Percentiles rank a stretch among this genome's conserved stretches.
phyloP scores from a whole-genome alignment of 179 eudicot genomes.

The Beta macrorhiza region DNA sequence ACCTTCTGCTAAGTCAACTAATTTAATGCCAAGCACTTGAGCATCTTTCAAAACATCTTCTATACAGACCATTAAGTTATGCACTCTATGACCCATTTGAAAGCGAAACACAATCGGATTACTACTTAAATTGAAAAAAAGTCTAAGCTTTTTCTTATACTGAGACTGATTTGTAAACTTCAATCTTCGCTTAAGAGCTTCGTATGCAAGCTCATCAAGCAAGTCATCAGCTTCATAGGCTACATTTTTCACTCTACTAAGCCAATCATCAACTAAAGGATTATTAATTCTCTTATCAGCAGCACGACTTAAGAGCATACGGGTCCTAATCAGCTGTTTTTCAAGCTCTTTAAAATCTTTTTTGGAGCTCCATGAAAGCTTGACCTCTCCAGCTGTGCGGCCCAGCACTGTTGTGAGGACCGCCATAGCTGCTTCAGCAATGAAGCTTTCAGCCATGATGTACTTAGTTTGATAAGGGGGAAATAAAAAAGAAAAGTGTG shows the following conservation, averaged over 20 bases:
- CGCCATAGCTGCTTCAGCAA: constrained; percentile 9
- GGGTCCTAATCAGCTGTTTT: not conserved
- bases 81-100: constrained; percentile 15
- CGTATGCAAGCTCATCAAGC: constrained; percentile 21
- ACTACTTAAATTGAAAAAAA: not conserved
- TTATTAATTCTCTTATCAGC: not conserved
- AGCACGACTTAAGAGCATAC: not conserved
- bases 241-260: constrained; percentile 16
- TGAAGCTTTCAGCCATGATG: constrained; percentile 1
- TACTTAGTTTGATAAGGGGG: not conserved
- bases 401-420: not conserved
- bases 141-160: not conserved
- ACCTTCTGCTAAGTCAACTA: constrained; percentile 8
- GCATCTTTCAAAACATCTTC: constrained; percentile 20
- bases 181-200: not conserved
- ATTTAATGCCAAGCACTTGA: constrained; percentile 17
- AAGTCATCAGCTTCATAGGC: constrained; percentile 25
- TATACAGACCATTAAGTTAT: not conserved
- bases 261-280: constrained; percentile 19
- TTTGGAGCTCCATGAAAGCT: constrained; percentile 1
- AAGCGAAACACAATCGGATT: constrained; percentile 16
- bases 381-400: constrained; percentile 4
- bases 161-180: not conserved
- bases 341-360: not conserved
- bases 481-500: not conserved